Base-by-base conservation (phyloP, 2,329 filamentous ascomycete genomes). In the Capronia epimyces region DNA sequence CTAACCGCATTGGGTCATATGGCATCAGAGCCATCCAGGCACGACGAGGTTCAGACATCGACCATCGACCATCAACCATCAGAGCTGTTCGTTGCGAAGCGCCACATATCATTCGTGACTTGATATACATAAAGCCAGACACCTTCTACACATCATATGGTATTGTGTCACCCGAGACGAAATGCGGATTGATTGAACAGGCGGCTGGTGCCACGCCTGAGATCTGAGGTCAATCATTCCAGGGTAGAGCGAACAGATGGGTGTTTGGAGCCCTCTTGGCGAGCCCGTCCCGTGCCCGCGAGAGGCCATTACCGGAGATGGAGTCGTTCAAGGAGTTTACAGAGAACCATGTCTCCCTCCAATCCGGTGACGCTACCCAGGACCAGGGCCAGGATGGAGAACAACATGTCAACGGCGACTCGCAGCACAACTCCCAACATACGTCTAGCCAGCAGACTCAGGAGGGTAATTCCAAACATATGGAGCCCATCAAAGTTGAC, bases 291-390 rank as follows among this genome's bases (percentile, higher is more conserved):
- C n/a, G 20, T 37, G 34, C 34, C 18, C 16, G 34, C 34, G 18
- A 20, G 20, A 18, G 12, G 16, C 8, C 16, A 37, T 20, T 37
- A 7, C 9, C 20, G 3, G n/a, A 24, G 21, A 58, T 58, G 56
- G 56, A 58, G 24, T 58, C 56, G 2, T 58, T 58, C 37, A 50
- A 44, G 34, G 56, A 55, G 21, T 58, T 58, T 25, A 32, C 36
- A 9, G 48, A 49, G 20, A 57, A 54, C 36, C 41, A 43, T 22
- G 43, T 46, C 8, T 16, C 29, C 3, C 24, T 46, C 2, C 40
- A 49, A 3, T 21, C 31, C 40, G 40, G 18, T 29, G 50, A 50
- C 3, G 34, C 29, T 83, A 44, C 63, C 25, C 45, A 32, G 15
- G 56, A 54, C 3, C 21, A 32, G 15, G 55, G 50, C 3, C 18